Evolutionary conservation across 2,329 filamentous ascomycete genomes (phyloP).

Genomic region (Paradendryphiella salina): DNA sequence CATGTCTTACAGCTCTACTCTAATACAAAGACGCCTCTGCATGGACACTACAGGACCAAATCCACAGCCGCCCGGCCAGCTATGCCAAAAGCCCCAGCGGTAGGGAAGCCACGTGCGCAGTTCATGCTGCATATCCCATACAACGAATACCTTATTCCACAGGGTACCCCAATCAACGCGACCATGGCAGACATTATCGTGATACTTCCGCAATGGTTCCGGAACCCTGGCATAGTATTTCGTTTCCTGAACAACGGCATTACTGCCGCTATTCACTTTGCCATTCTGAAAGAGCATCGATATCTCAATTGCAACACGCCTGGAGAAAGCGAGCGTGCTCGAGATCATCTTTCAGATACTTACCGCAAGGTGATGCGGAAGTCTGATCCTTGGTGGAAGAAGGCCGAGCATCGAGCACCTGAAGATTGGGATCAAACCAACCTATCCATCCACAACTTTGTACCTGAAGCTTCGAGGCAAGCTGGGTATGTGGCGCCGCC

Average conservation of each 20-base stretch:
- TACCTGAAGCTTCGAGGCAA: constrained; percentile 6
- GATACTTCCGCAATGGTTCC: constrained; percentile 25
- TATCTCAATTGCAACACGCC: constrained; percentile 5
- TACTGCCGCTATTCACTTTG: constrained; percentile 16
- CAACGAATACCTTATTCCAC: constrained; percentile 14
- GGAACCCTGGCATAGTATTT: constrained; percentile 6
- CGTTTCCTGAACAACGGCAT: constrained; percentile 26
- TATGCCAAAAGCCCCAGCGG: neutral
- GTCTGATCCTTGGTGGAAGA: constrained; percentile 10
- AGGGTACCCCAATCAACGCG: constrained; percentile 14
- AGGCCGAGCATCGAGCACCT: constrained; percentile 8
- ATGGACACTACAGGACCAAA: neutral
- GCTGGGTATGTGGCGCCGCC: neutral
- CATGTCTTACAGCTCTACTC: neutral
- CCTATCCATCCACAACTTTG: constrained; percentile 10
- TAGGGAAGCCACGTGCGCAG: neutral
- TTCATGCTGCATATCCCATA: constrained; percentile 10
- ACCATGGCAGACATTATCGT: constrained; percentile 24
- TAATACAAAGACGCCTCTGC: neutral
- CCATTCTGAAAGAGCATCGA: constrained; percentile 21
- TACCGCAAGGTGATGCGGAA: constrained; percentile 27
- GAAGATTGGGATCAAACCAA: constrained; percentile 8
- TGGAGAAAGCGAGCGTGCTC: constrained; percentile 8
- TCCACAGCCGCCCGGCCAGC: neutral
- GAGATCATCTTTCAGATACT: constrained; percentile 16